Conservation (phyloP, 148 eudicot species). For the Rhododendron ferrugineum region DNA sequence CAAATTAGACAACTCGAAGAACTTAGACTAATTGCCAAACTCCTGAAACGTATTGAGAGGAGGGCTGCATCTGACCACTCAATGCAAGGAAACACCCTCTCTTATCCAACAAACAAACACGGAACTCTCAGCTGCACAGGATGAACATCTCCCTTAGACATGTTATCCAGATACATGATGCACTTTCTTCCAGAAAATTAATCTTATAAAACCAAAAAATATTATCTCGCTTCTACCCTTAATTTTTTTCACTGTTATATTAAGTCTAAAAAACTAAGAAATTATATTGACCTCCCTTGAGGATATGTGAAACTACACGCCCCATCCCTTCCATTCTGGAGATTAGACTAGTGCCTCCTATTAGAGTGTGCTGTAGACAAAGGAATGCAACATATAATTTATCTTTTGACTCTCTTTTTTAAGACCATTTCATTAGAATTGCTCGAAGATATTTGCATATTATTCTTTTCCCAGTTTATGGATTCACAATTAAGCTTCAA, state of each 20-base stretch:
- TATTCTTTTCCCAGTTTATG: not conserved
- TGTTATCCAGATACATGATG: not conserved
- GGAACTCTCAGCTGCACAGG: not conserved
- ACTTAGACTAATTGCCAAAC: not conserved
- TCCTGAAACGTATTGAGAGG: not conserved
- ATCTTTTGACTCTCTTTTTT: not conserved
- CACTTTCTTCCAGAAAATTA: not conserved
- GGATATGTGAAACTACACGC: not conserved
- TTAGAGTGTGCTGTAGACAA: not conserved
- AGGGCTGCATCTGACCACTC: not conserved
- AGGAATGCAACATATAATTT: not conserved
- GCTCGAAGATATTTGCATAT: not conserved
- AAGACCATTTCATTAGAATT: not conserved
- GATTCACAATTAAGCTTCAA: not conserved
- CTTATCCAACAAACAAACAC: not conserved
- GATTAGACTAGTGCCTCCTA: not conserved
- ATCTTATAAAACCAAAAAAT: not conserved
- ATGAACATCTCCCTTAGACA: not conserved
- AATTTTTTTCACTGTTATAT: not conserved
- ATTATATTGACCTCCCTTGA: not conserved
- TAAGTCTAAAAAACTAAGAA: not conserved
- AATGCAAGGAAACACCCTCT: not conserved
- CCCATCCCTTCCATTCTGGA: not conserved
- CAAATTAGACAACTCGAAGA: not conserved
- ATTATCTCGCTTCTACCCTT: not conserved